A percentile compares a stretch with the other conserved stretches of the same genome.
These are phyloP conservation scores for Funneliformis caledonium DNA, from an alignment of 371 early-diverging fungal genomes.

Conservation along the genomic window DNA sequence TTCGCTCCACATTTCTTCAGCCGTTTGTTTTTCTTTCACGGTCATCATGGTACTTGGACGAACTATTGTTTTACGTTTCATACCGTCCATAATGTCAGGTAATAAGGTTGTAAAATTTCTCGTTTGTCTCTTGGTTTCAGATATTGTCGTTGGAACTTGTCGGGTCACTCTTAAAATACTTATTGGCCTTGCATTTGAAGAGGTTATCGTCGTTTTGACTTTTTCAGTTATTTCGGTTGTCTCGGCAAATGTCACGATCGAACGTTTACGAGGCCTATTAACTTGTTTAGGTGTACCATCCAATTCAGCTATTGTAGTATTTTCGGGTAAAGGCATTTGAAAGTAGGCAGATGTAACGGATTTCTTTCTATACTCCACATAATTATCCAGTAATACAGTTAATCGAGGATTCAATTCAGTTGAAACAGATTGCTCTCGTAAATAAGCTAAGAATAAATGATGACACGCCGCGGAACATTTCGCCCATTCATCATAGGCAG, in stretches of 20 bases:
- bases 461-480: conserved; percentile 37
- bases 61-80: conserved; percentile 33
- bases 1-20: conserved; percentile 28
- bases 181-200: neutral
- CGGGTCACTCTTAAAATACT: conserved; percentile 36
- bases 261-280: neutral
- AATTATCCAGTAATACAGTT: conserved; percentile 39
- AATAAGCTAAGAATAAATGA: conserved; percentile 36
- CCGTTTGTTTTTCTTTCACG: conserved; percentile 10
- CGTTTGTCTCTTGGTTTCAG: neutral
- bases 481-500: conserved; percentile 31
- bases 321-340: neutral
- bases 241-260: conserved; percentile 11
- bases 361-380: conserved; percentile 25
- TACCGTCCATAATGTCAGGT: conserved; percentile 30
- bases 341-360: conserved; percentile 19
- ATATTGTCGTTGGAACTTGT: neutral
- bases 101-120: conserved; percentile 6
- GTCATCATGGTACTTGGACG: conserved; percentile 36
- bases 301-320: neutral
- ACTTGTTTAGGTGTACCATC: neutral
- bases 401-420: conserved; percentile 24
- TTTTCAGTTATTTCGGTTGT: conserved; percentile 5
- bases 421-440: conserved; percentile 14
- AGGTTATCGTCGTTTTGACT: neutral